Evolutionary conservation across 1,139 yeast species (phyloP).

Genomic region (Nakaseomyces bracarensis): DNA sequence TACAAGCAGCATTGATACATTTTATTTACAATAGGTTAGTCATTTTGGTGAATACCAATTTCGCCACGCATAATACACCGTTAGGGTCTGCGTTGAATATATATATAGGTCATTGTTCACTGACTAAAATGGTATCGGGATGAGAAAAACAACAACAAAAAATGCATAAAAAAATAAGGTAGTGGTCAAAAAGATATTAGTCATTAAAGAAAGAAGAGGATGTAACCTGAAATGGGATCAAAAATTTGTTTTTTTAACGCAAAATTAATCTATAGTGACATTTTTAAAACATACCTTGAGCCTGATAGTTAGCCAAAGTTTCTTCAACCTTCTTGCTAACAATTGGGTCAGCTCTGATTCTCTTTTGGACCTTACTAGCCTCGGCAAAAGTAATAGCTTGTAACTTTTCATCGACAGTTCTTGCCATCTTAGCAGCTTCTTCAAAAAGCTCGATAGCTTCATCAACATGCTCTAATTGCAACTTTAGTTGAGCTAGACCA

Average conservation of each 20-base stretch:
- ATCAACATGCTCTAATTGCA: slow-evolving; percentile 70
- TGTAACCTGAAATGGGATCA: too few relatives aligned
- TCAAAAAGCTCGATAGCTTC: slow-evolving; percentile 75
- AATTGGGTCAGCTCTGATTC: slow-evolving; percentile 55
- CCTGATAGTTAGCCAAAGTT: slow-evolving; percentile 31
- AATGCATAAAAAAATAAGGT: too few relatives aligned
- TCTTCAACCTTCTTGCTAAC: slow-evolving; percentile 39
- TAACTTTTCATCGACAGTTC: slow-evolving; percentile 74
- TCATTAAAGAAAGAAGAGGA: too few relatives aligned
- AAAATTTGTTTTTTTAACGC: too few relatives aligned
- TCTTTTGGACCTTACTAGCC: slow-evolving; percentile 73
- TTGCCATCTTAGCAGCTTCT: slow-evolving; percentile 69
- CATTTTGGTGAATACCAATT: too few relatives aligned
- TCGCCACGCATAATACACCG: too few relatives aligned
- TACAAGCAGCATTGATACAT: slow-evolving; percentile 1
- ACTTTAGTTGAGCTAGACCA: slow-evolving; percentile 77
- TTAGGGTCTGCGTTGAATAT: too few relatives aligned
- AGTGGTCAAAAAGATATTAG: too few relatives aligned
- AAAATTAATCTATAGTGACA: too few relatives aligned
- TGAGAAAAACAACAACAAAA: too few relatives aligned
- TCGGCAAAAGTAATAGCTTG: slow-evolving; percentile 88
- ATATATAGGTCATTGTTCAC: too few relatives aligned
- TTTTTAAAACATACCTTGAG: slow-evolving; percentile 17
- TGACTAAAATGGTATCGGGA: too few relatives aligned
- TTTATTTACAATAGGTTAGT: slow-evolving; percentile 3